Conservation (phyloP, 192 early-diverging fungal genomes). For the Coemansia sp. region DNA sequence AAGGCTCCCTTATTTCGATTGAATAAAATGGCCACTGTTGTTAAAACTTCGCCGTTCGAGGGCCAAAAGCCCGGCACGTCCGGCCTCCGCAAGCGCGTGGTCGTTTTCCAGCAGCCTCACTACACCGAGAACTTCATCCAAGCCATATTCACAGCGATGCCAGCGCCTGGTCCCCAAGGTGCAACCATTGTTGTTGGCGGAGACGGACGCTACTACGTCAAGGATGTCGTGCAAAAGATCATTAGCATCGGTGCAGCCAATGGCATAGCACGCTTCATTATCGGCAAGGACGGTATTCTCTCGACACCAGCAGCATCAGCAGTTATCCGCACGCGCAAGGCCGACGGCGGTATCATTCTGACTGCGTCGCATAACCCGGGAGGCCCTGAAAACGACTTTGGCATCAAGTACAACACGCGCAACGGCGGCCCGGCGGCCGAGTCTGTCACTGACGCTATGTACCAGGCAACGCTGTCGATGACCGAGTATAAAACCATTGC, state of each 20-base stretch:
- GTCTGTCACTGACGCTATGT: conserved; percentile 90
- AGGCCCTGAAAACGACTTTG: conserved; percentile 96
- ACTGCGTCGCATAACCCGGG: conserved; percentile 99
- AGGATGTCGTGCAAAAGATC: conserved; percentile 87
- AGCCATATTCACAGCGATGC: conserved; percentile 82
- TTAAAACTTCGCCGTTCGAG: conserved; percentile 75
- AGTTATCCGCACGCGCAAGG: conserved; percentile 82
- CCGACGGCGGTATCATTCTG: conserved; percentile 92
- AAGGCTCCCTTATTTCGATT: not conserved
- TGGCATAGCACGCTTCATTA: conserved; percentile 80
- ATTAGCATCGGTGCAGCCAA: conserved; percentile 83
- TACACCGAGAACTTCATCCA: conserved; percentile 99
- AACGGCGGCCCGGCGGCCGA: conserved; percentile 98
- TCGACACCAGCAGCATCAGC: conserved; percentile 96
- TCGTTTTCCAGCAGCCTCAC: conserved; percentile 89
- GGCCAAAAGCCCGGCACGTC: conserved; percentile 98
- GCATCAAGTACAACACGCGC: conserved; percentile 96
- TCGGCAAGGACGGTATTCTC: conserved; percentile 90
- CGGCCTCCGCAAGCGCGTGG: conserved; percentile 93
- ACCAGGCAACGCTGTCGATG: conserved; percentile 75
- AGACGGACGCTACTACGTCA: conserved; percentile 89
- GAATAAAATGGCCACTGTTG: not conserved
- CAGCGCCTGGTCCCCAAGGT: conserved; percentile 68
- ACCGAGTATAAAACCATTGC: conserved; percentile 63
- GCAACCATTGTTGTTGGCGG: conserved; percentile 92